A percentile compares a stretch with the other conserved stretches of the same genome.
These are phyloP conservation scores for Nemania sp. DNA, from an alignment of 2,329 filamentous ascomycete species.

Conservation along the genomic window DNA sequence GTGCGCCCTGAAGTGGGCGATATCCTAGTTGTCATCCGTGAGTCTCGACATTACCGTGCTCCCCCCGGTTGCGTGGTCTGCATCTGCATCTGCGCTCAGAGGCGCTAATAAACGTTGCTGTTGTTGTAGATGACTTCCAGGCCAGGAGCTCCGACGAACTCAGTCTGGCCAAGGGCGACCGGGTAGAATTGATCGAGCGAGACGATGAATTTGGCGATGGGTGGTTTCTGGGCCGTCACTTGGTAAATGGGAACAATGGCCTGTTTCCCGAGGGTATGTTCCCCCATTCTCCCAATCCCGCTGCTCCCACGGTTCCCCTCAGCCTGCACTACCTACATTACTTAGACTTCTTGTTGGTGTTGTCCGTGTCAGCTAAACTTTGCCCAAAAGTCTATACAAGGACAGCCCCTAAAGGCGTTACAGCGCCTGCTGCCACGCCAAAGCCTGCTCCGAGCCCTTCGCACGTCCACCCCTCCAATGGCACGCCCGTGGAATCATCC, in stretches of 20 bases:
- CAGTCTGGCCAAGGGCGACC: conserved; percentile 84
- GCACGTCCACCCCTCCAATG: conserved; percentile 43
- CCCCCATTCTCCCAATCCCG: conserved; percentile 7
- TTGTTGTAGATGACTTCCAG: conserved; percentile 83
- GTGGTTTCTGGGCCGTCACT: conserved; percentile 83
- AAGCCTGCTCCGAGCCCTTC: conserved; percentile 50
- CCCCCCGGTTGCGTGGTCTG: background rate
- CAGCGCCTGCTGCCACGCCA: conserved; percentile 41
- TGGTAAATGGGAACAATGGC: conserved; percentile 78
- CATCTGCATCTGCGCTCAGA: background rate
- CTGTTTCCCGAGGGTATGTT: conserved; percentile 82
- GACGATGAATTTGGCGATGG: conserved; percentile 92
- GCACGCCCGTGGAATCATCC: conserved; percentile 39
- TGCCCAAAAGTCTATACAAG: conserved; percentile 69
- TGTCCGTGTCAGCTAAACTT: conserved; percentile 34
- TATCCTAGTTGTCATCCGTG: conserved; percentile 78
- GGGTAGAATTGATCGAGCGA: conserved; percentile 84
- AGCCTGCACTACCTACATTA: too few relatives aligned
- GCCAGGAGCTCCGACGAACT: conserved; percentile 94
- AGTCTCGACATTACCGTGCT: conserved; percentile 54
- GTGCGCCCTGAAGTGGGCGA: conserved; percentile 72
- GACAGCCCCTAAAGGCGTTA: conserved; percentile 62
- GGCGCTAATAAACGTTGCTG: conserved; percentile 21
- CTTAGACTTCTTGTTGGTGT: background rate
- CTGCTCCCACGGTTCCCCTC: conserved; percentile 14